phyloP scores from a whole-genome alignment of 768 basidiomycete genomes.

The Psilocybe sp. region DNA sequence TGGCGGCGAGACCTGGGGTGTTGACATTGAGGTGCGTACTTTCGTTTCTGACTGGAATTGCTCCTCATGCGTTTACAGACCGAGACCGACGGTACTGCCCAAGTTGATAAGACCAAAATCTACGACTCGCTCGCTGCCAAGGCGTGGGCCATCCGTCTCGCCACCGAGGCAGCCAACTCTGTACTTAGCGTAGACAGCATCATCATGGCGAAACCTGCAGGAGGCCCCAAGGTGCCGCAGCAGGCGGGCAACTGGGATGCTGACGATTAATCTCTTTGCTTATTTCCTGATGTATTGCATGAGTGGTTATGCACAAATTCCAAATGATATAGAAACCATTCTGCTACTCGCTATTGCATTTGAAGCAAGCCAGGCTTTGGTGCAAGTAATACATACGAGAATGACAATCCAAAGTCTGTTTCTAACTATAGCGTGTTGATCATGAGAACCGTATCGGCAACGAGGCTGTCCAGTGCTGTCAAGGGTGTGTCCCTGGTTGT shows the following conservation, averaged over 20 bases:
- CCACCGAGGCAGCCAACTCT: slow-evolving; percentile 86
- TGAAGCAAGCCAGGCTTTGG: too few species aligned
- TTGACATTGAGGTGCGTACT: slow-evolving; percentile 77
- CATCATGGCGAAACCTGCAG: slow-evolving; percentile 94
- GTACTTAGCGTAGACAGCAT: slow-evolving; percentile 96
- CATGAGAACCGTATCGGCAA: too few species aligned
- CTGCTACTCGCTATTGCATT: too few species aligned
- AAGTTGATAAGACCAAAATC: slow-evolving; percentile 61
- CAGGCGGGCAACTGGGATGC: slow-evolving; percentile 88
- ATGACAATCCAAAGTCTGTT: too few species aligned
- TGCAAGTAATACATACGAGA: too few species aligned
- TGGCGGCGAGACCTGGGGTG: slow-evolving; percentile 74
- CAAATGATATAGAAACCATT: too few species aligned
- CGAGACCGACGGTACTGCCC: slow-evolving; percentile 76
- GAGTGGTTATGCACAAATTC: background rate
- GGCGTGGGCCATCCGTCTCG: slow-evolving; percentile 86
- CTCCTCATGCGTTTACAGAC: slow-evolving; percentile 37
- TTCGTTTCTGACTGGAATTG: background rate
- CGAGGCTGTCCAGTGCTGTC: too few species aligned
- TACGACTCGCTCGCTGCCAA: slow-evolving; percentile 89
- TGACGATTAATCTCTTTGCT: slow-evolving; percentile 43
- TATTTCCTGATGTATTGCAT: background rate
- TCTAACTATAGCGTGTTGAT: too few species aligned
- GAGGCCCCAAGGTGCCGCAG: slow-evolving; percentile 84
- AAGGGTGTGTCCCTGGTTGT: too few species aligned